These are phyloP conservation scores for Neurospora sp. DNA, from an alignment of 495 filamentous ascomycete species.

Conservation along the genomic window DNA sequence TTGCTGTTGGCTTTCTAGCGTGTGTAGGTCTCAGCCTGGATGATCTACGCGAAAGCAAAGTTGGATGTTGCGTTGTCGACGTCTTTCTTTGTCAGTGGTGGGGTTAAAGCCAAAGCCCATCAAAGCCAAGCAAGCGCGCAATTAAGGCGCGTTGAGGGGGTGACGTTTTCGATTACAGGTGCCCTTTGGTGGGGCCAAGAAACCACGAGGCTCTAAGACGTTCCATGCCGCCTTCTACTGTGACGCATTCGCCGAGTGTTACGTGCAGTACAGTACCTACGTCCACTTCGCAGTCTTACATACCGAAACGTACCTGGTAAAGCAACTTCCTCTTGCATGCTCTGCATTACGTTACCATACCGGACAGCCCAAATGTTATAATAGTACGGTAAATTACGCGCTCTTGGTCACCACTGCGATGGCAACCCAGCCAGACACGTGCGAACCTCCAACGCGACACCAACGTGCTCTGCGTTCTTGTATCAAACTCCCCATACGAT, in stretches of 20 bases:
- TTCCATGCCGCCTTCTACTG: neutral
- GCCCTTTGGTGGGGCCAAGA: neutral
- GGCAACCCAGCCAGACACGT: neutral
- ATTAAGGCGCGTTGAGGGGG: neutral
- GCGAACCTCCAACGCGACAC: neutral
- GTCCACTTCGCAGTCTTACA: neutral
- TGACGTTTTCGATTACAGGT: neutral
- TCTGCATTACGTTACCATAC: neutral
- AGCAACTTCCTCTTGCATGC: neutral
- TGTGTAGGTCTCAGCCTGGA: neutral
- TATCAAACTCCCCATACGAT: neutral
- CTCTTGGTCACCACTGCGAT: neutral
- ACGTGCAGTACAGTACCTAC: neutral
- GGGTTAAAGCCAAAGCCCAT: neutral
- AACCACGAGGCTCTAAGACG: neutral
- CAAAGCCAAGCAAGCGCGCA: neutral
- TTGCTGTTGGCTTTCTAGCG: neutral
- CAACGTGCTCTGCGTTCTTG: neutral
- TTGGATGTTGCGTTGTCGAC: neutral
- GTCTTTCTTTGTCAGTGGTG: neutral
- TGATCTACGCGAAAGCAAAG: neutral
- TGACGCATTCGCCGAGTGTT: neutral
- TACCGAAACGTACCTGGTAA: neutral
- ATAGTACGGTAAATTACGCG: neutral
- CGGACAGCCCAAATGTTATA: neutral